A percentile compares a stretch with the other conserved stretches of the same genome.
Conservation (phyloP, 2,329 filamentous ascomycete species). For the Diaporthe nobilis region DNA sequence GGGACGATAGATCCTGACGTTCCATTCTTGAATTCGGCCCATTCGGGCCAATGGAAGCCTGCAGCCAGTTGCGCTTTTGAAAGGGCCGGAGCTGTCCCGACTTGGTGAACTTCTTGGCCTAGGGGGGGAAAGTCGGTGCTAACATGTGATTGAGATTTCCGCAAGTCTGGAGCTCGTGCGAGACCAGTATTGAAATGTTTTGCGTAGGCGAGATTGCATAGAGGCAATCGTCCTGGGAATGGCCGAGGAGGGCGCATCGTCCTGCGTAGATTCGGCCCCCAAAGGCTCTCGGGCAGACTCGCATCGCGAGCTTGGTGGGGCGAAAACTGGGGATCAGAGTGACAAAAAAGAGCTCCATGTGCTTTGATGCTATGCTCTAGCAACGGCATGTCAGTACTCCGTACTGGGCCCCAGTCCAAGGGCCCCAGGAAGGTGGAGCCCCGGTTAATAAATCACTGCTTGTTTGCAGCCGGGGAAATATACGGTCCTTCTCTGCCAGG, state of each 20-base stretch:
- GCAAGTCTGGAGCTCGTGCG: conserved; percentile 2
- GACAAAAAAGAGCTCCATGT: conserved; percentile 35
- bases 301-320: conserved; percentile 40
- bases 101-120: conserved; percentile 9
- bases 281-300: conserved; percentile 37
- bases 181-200: conserved; percentile 9
- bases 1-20: conserved; percentile 5
- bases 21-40: conserved; percentile 26
- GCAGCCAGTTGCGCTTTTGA: conserved; percentile 11
- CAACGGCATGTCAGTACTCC: conserved; percentile 20
- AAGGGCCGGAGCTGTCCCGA: conserved; percentile 30
- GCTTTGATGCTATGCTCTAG: conserved; percentile 30
- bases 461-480: conserved; percentile 39
- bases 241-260: conserved; percentile 17
- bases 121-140: conserved; percentile 10
- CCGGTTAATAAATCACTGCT: conserved; percentile 32
- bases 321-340: conserved; percentile 38
- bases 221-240: conserved; percentile 20
- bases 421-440: conserved; percentile 37
- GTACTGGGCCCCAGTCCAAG: conserved; percentile 21
- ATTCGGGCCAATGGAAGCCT: conserved; percentile 33
- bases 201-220: conserved; percentile 17
- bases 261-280: conserved; percentile 29
- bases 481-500: conserved; percentile 30
- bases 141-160: conserved; percentile 29